Evolutionary conservation across 2,329 filamentous ascomycete species (phyloP).

Genomic region (Cercospora sojina): DNA sequence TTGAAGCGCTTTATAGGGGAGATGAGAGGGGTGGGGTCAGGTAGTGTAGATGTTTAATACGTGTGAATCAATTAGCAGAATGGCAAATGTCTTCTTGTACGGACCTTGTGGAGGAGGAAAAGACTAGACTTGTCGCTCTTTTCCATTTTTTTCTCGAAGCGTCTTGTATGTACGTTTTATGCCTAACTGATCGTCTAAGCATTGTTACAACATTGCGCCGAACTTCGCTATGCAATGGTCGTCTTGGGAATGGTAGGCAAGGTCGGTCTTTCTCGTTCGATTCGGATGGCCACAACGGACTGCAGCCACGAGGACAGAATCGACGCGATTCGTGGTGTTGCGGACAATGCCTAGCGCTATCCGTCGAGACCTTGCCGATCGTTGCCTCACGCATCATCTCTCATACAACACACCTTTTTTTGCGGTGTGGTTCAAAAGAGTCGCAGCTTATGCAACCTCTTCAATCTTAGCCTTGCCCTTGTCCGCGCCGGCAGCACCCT

Average conservation of each 20-base stretch:
- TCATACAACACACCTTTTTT: neutral
- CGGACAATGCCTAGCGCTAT: neutral
- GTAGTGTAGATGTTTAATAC: neutral
- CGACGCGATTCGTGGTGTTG: neutral
- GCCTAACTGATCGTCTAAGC: neutral
- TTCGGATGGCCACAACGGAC: neutral
- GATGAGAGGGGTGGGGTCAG: neutral
- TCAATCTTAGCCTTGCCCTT: slow-evolving; percentile 44
- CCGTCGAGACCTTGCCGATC: slow-evolving; percentile 1
- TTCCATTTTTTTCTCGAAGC: neutral
- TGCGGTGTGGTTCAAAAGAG: neutral
- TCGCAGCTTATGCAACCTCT: slow-evolving; percentile 43
- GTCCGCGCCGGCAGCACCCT: slow-evolving; percentile 31
- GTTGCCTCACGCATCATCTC: slow-evolving; percentile 1
- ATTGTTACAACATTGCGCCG: neutral
- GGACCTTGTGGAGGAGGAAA: neutral
- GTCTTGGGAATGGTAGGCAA: neutral
- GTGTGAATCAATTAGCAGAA: neutral
- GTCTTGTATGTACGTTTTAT: slow-evolving; percentile 1
- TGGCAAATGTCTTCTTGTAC: neutral
- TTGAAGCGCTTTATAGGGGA: neutral
- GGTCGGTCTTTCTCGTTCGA: neutral
- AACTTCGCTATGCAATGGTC: neutral
- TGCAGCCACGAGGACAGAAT: neutral
- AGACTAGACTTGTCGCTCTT: neutral